These are phyloP conservation scores for Hibiscus mutabilis DNA, from an alignment of 345 rosid species.

Conservation along the genomic window DNA sequence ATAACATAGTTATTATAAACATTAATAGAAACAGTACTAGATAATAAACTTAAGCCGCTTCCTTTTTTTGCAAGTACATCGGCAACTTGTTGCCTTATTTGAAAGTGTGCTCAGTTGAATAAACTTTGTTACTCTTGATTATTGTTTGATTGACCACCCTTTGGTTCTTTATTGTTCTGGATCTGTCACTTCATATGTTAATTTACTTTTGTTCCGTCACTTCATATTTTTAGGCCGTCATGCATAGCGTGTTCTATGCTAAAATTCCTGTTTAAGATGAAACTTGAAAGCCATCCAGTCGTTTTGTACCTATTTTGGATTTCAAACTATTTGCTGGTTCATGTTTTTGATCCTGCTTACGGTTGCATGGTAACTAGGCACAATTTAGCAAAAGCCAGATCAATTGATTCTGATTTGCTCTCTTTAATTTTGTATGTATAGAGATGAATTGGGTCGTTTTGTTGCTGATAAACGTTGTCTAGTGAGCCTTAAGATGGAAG, in stretches of 20 bases:
- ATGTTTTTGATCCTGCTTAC: not conserved
- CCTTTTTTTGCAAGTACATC: too few relatives aligned
- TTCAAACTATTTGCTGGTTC: not conserved
- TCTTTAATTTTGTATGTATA: conserved; percentile 23
- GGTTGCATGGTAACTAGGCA: not conserved
- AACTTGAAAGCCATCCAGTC: not conserved
- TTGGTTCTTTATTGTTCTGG: not conserved
- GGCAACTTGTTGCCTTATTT: too few relatives aligned
- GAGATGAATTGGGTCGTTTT: conserved; percentile 90
- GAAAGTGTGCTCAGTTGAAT: not conserved
- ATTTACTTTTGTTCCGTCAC: not conserved
- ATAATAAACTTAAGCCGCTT: too few relatives aligned
- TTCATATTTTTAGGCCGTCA: not conserved
- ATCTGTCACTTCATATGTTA: not conserved
- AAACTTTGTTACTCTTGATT: not conserved
- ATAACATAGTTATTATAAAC: too few relatives aligned
- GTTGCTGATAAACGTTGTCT: conserved; percentile 89
- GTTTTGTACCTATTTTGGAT: not conserved
- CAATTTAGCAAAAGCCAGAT: not conserved
- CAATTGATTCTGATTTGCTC: conserved; percentile 12
- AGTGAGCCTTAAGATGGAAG: conserved; percentile 82
- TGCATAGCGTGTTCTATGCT: not conserved
- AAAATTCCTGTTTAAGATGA: not conserved
- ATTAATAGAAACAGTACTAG: too few relatives aligned
- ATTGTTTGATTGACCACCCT: not conserved